Percentiles rank a stretch among this genome's conserved stretches.
Evolutionary conservation across 495 filamentous ascomycete species (phyloP).

Genomic region (Lophium mytilinum): DNA sequence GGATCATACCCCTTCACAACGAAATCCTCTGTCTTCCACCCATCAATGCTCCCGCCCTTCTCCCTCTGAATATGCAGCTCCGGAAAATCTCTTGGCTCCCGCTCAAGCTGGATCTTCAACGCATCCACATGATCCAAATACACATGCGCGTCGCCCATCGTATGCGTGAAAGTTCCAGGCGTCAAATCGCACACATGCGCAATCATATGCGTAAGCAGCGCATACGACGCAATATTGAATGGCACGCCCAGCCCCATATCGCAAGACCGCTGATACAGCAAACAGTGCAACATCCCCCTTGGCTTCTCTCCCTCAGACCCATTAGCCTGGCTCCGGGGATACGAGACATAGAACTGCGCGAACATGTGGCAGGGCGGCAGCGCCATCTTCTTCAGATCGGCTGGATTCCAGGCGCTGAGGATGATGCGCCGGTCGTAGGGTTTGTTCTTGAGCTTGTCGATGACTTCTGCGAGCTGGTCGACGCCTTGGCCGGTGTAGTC

Average conservation of each 20-base stretch:
- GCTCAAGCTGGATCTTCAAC: slow-evolving; percentile 64
- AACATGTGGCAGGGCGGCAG: slow-evolving; percentile 98
- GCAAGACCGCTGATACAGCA: slow-evolving; percentile 88
- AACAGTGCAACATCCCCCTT: slow-evolving; percentile 66
- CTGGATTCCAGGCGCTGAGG: slow-evolving; percentile 86
- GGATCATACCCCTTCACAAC: slow-evolving; percentile 81
- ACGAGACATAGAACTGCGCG: slow-evolving; percentile 94
- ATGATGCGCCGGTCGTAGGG: slow-evolving; percentile 88
- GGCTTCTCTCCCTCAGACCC: slow-evolving; percentile 35
- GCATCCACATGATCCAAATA: slow-evolving; percentile 92
- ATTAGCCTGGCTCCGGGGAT: slow-evolving; percentile 38
- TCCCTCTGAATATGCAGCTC: slow-evolving; percentile 60
- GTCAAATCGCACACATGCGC: slow-evolving; percentile 76
- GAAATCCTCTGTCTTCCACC: slow-evolving; percentile 84
- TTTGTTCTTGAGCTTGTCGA: slow-evolving; percentile 68
- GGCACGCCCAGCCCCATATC: slow-evolving; percentile 97
- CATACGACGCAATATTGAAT: slow-evolving; percentile 95
- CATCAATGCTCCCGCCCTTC: slow-evolving; percentile 63
- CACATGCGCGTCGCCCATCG: slow-evolving; percentile 94
- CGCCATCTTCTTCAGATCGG: slow-evolving; percentile 80
- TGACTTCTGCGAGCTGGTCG: slow-evolving; percentile 81
- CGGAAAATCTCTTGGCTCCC: slow-evolving; percentile 78
- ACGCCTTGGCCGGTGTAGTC: slow-evolving; percentile 87
- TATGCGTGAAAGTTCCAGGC: slow-evolving; percentile 78
- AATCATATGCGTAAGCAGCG: slow-evolving; percentile 86